A percentile compares a stretch with the other conserved stretches of the same genome.
Evolutionary conservation across 352 stramenopile species (phyloP).

Genomic region (Globisporangium yorkense): DNA sequence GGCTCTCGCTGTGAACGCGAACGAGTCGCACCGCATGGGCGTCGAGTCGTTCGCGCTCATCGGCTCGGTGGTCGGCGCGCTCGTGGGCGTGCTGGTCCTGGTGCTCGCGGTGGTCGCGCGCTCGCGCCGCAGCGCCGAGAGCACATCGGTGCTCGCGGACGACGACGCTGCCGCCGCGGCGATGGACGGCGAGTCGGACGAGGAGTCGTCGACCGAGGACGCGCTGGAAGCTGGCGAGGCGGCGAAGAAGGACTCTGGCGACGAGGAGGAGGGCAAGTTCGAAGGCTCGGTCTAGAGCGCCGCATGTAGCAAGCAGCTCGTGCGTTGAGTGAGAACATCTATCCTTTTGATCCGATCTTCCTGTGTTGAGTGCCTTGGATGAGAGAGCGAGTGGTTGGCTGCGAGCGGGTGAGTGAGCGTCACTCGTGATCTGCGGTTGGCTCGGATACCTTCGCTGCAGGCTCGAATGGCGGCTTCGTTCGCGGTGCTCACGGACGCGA

Average conservation of each 20-base stretch:
- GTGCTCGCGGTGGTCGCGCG: constrained; percentile 22
- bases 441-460: not conserved
- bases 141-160: constrained; percentile 22
- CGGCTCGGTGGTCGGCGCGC: constrained; percentile 13
- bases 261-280: constrained; percentile 42
- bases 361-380: too few species aligned
- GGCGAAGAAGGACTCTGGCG: constrained; percentile 19
- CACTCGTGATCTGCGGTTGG: not conserved
- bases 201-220: constrained; percentile 29
- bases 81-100: constrained; percentile 12
- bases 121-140: constrained; percentile 15
- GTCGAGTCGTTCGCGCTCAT: constrained; percentile 16
- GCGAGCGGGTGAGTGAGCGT: not conserved
- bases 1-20: constrained; percentile 5
- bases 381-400: too few species aligned
- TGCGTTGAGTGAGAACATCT: too few species aligned
- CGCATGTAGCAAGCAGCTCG: not conserved
- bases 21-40: constrained; percentile 14
- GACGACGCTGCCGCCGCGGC: constrained; percentile 30
- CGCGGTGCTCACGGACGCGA: constrained; percentile 4
- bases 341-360: too few species aligned
- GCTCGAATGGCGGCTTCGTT: not conserved
- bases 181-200: constrained; percentile 27
- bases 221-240: constrained; percentile 23
- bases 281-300: constrained; percentile 34